Conservation (phyloP, 73 alveolate genomes). For the Stentor coeruleus region DNA sequence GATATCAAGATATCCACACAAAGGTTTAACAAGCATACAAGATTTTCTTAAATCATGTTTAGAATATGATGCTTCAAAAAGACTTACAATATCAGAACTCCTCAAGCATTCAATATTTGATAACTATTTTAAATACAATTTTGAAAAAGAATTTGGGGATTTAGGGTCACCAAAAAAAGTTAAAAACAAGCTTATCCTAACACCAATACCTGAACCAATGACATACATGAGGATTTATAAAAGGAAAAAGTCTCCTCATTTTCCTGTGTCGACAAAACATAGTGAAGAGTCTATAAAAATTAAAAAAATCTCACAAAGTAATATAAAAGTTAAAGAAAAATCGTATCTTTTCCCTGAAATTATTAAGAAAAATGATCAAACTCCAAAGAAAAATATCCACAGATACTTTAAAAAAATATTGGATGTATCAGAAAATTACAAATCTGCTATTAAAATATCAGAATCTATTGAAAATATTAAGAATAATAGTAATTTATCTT, state of each 20-base stretch:
- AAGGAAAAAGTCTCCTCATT: background rate
- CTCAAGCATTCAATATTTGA: background rate
- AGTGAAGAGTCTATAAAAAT: background rate
- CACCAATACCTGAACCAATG: background rate
- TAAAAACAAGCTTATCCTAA: too few species aligned
- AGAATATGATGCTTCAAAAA: background rate
- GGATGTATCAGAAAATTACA: background rate
- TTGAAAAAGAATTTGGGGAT: too few species aligned
- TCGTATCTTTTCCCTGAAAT: background rate
- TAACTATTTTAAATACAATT: too few species aligned
- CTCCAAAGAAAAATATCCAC: background rate
- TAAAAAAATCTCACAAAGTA: background rate
- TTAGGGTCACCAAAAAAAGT: too few species aligned
- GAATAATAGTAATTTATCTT: background rate
- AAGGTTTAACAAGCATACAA: too few species aligned
- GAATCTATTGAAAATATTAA: background rate
- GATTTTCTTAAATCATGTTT: background rate
- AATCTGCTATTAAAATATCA: background rate
- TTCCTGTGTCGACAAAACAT: background rate
- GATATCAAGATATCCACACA: too few species aligned
- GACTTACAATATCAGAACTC: background rate
- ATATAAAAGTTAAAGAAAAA: background rate
- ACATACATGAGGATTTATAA: background rate
- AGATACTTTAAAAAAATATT: too few species aligned
- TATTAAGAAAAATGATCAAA: too few species aligned